Base-by-base conservation (phyloP, 1,284 basidiomycete genomes). In the Fomitopsis betulina region DNA sequence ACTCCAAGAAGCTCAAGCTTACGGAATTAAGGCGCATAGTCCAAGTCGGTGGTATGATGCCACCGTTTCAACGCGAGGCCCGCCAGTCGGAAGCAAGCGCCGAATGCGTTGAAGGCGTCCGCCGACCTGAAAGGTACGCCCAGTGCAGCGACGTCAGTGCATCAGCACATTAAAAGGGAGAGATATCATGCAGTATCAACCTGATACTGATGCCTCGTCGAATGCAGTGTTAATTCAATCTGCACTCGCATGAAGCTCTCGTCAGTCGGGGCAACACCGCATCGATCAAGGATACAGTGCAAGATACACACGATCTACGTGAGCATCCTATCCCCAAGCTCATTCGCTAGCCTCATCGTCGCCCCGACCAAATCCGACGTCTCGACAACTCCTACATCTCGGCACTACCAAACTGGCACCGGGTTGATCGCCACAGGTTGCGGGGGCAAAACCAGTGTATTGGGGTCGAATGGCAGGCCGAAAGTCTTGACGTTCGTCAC, bases 401-500 rank as follows among this genome's bases (percentile, higher is more conserved):
- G 53, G 37, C 19, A 58, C 27, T 56, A 61, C 55, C 68, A 62
- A 39, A 65, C 56, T 21, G 56, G 54, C 35, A 53, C 32, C 10
- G 55, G 47, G 43, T 62, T 67, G 37, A 70, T 50, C 39, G 67
- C 70, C 23, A 58, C 70, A 27, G 66, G 70, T 56, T 59, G 58
- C 42, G 65, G 68, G 40, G 67, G 67, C 52, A 64, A 59, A 56
- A 72, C 58, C 51, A 71, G 58, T 33, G 64, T 59, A 21, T 49
- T 57, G 12, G 70, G 61, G 54, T 72, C 67, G 56, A 72, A 62
- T 56, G 64, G 63, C 43, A 71, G 62, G 25, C 55, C 61, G 49
- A 70, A 68, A 57, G 63, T 54, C 27, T 65, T 61, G 45, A 68
- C 67, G 55, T 71, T 67, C 59, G 53, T 55, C 19, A 70, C 68